Percentiles rank a stretch among this genome's conserved stretches.
These are phyloP conservation scores for Xylaria polymorpha DNA, from an alignment of 2,329 filamentous ascomycete genomes.

Conservation along the genomic window DNA sequence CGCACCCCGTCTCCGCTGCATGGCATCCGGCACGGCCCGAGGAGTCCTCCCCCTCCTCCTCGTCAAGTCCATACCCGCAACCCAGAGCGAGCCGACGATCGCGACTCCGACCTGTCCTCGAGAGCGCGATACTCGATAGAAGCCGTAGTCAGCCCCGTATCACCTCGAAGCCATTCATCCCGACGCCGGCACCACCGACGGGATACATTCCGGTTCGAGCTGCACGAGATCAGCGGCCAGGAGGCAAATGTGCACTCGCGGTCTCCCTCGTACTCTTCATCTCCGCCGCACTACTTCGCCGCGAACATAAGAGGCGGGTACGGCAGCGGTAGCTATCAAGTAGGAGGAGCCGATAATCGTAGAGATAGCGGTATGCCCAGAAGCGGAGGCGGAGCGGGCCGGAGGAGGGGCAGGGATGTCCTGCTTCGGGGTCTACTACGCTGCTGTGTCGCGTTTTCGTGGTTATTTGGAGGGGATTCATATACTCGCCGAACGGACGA, in stretches of 20 bases:
- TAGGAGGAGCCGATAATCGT: not conserved
- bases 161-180: too few relatives aligned
- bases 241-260: too few relatives aligned
- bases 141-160: not conserved
- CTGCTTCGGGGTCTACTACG: not conserved
- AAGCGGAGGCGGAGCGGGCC: not conserved
- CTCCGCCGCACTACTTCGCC: not conserved
- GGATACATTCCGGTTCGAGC: not conserved
- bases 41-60: not conserved
- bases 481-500: not conserved
- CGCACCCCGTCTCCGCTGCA: not conserved
- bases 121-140: not conserved
- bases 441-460: slow-evolving; percentile 13
- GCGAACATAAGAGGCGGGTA: slow-evolving; percentile 1
- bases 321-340: not conserved
- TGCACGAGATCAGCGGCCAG: not conserved
- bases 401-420: not conserved
- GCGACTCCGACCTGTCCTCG: not conserved
- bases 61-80: not conserved
- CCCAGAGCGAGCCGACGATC: too few relatives aligned
- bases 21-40: not conserved
- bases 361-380: not conserved
- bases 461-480: not conserved
- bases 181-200: not conserved
- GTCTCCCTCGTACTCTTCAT: not conserved